Evolutionary conservation across 768 basidiomycete genomes (phyloP).

Genomic region (Tylopilus rubrobrunneus): DNA sequence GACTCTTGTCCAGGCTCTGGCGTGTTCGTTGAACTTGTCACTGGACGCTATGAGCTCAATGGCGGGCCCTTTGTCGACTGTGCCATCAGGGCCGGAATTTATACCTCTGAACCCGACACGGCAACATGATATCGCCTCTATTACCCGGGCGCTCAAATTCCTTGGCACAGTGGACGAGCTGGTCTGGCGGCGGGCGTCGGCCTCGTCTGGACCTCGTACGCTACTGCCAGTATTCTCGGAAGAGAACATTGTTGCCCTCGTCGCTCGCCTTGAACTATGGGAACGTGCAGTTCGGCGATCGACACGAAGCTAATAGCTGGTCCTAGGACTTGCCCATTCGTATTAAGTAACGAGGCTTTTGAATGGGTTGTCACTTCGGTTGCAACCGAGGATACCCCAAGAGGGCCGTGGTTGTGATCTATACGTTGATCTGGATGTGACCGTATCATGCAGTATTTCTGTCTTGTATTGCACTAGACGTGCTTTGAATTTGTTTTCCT

Average conservation of each 20-base stretch:
- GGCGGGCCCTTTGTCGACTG: not conserved
- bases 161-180: constrained; percentile 26
- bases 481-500: not conserved
- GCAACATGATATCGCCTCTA: constrained; percentile 18
- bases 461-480: not conserved
- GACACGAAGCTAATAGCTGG: constrained; percentile 11
- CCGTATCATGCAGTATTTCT: not conserved
- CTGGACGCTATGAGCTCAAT: not conserved
- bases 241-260: constrained; percentile 23
- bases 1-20: constrained; percentile 9
- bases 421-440: not conserved
- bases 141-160: constrained; percentile 24
- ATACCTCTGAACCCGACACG: not conserved
- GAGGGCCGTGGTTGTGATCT: not conserved
- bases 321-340: not conserved
- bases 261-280: constrained; percentile 27
- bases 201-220: constrained; percentile 5
- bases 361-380: not conserved
- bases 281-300: constrained; percentile 24
- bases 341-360: too few relatives aligned
- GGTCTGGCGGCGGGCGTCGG: constrained; percentile 23
- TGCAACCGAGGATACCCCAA: not conserved
- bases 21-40: constrained; percentile 13
- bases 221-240: constrained; percentile 20
- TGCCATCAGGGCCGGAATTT: not conserved